Percentiles rank a stretch among this genome's conserved stretches.
These are phyloP conservation scores for Pugionium dolabratum DNA, from an alignment of 345 rosid species.

Conservation along the genomic window DNA sequence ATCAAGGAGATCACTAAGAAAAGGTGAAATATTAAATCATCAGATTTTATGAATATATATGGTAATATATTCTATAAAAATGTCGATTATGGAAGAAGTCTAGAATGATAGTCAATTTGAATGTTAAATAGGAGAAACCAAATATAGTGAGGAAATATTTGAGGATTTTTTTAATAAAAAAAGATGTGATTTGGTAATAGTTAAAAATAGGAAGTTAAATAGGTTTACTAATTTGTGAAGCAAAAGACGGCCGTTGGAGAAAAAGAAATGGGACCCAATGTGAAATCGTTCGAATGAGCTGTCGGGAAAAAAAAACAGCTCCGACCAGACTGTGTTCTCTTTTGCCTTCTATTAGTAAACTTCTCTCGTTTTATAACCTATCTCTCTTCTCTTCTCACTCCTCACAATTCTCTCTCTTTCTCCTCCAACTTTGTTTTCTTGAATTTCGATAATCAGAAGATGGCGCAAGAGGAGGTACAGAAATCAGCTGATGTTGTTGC, in stretches of 20 bases:
- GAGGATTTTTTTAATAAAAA: no score
- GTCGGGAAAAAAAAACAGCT: slow-evolving; percentile 36
- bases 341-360: slow-evolving; percentile 8
- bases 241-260: slow-evolving; percentile 37
- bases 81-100: no score
- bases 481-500: slow-evolving; percentile 30
- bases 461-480: slow-evolving; percentile 55
- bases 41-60: background rate
- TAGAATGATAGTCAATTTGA: no score
- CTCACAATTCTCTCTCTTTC: slow-evolving; percentile 9
- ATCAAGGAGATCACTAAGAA: slow-evolving; percentile 17
- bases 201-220: slow-evolving; percentile 14
- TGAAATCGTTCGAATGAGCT: slow-evolving; percentile 41
- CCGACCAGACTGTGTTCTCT: slow-evolving; percentile 41
- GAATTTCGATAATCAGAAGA: slow-evolving; percentile 11
- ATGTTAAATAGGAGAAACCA: no score
- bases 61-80: slow-evolving; percentile 23
- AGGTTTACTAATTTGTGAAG: slow-evolving; percentile 26
- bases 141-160: no score
- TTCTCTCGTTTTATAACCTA: slow-evolving; percentile 11
- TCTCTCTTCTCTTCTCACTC: slow-evolving; percentile 23
- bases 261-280: slow-evolving; percentile 31
- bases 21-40: slow-evolving; percentile 8
- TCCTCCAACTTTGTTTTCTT: slow-evolving; percentile 20
- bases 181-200: background rate